Evolutionary conservation across 139 green algal species (phyloP), one percentile per base, ranked within the genome.

Genomic region (Coelastrella sp.): DNA sequence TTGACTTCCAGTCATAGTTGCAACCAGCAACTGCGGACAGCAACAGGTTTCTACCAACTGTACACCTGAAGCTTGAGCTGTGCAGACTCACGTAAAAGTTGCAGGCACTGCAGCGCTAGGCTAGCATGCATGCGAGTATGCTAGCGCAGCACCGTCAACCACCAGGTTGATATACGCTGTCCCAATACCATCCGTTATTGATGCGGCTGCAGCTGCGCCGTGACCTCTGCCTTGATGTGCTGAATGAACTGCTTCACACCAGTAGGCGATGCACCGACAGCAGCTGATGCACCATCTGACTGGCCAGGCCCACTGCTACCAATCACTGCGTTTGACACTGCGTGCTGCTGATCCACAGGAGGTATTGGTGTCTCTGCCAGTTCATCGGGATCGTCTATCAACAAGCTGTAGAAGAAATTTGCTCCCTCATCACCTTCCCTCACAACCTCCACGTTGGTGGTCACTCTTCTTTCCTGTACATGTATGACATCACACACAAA

Each of bases 371-470:
- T 41, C 25, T 72, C 76, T 19, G 59, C 73, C 63, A 76, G 45
- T 45, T 74, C 64, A 45, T 90, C 91, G 2, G 88, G 88, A 76
- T 97, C 94, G 73, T 97, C 94, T 25, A 97, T 88, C 83, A 97
- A 84, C 75, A 93, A 89, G 48, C 79, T 63, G n/a, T 91, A 83
- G 64, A 97, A 96, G 30, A 91, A 64, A 4, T 88, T 80, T 1
- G 83, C 72, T 48, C 91, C 90, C 37, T 91, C 89, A 17, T 60
- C 59, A 6, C 91, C 94, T 66, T 95, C 90, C 21, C 84, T 84
- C 34, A 98, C 69, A 51, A 95, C 89, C 41, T 89, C 77, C 60
- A 96, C 84, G 38, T 89, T 86, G 8, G 95, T 94, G 8, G 89
- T 96, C 40, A 96, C 83, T 3, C 89, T 90, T 3, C 95, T 86